These are phyloP conservation scores for Aristolochia californica DNA, from an alignment of 164 flowering plant genomes.

Conservation along the genomic window DNA sequence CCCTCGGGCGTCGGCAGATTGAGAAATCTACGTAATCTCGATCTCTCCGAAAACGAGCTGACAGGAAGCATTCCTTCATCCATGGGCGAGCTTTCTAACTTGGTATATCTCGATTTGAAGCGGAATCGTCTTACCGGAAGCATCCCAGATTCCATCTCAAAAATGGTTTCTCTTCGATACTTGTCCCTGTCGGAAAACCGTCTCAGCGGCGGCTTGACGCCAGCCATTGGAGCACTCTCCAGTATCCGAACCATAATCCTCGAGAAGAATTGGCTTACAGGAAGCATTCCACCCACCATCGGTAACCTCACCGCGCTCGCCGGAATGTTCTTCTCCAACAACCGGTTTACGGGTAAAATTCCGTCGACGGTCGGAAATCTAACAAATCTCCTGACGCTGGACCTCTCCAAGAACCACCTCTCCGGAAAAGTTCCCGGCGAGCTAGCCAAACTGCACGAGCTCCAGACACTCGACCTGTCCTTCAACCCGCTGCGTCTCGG, in stretches of 20 bases:
- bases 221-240: slow-evolving; percentile 37
- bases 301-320: slow-evolving; percentile 38
- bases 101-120: slow-evolving; percentile 27
- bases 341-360: slow-evolving; percentile 40
- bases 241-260: slow-evolving; percentile 33
- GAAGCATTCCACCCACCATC: slow-evolving; percentile 36
- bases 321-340: slow-evolving; percentile 38
- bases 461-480: slow-evolving; percentile 51
- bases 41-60: slow-evolving; percentile 40
- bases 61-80: slow-evolving; percentile 43
- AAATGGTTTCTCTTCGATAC: slow-evolving; percentile 25
- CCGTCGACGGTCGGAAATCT: slow-evolving; percentile 48
- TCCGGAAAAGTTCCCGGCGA: slow-evolving; percentile 42
- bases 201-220: slow-evolving; percentile 39
- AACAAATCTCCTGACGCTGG: slow-evolving; percentile 31
- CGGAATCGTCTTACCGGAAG: slow-evolving; percentile 40
- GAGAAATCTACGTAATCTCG: slow-evolving; percentile 23
- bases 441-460: slow-evolving; percentile 19
- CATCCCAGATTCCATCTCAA: slow-evolving; percentile 36
- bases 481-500: slow-evolving; percentile 41
- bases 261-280: slow-evolving; percentile 46
- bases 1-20: slow-evolving; percentile 42
- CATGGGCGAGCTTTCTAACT: slow-evolving; percentile 29
- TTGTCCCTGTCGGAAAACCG: slow-evolving; percentile 39
- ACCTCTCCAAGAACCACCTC: slow-evolving; percentile 44